These are phyloP conservation scores for Neonectria faginata DNA, from an alignment of 2,329 filamentous ascomycete species.

Conservation along the genomic window DNA sequence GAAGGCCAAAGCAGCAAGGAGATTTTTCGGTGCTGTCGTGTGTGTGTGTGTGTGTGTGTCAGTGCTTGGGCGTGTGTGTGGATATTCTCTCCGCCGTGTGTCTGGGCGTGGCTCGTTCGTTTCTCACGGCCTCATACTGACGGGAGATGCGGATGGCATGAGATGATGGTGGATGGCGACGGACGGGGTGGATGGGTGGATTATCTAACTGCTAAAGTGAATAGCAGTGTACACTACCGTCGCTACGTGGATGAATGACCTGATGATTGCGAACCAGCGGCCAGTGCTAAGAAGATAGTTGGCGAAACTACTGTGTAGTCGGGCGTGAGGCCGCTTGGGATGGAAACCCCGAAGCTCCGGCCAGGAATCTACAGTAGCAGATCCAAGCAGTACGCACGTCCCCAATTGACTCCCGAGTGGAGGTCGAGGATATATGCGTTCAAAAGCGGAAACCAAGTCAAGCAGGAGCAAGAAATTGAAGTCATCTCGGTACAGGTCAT, in stretches of 20 bases:
- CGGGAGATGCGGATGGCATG: constrained; percentile 4
- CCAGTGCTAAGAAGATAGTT: constrained; percentile 21
- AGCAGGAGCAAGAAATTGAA: neutral
- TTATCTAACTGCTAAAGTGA: constrained; percentile 17
- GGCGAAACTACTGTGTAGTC: constrained; percentile 18
- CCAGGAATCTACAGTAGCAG: neutral
- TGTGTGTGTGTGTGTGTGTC: constrained; percentile 13
- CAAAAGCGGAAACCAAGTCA: neutral
- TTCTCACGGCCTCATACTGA: neutral
- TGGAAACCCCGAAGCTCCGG: constrained; percentile 15
- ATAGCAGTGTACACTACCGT: constrained; percentile 22
- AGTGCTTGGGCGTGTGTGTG: constrained; percentile 7
- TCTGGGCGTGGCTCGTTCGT: constrained; percentile 3
- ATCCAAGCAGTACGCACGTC: neutral
- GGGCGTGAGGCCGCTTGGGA: constrained; percentile 15
- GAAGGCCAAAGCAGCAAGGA: constrained; percentile 8
- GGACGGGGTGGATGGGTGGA: constrained; percentile 15
- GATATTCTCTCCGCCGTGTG: constrained; percentile 1
- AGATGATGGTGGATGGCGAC: constrained; percentile 16
- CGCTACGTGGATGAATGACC: constrained; percentile 23
- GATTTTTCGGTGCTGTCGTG: constrained; percentile 25
- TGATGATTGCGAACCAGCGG: constrained; percentile 5
- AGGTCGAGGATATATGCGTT: neutral
- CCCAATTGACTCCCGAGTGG: neutral
- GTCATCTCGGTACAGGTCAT: constrained; percentile 1